phyloP scores from a whole-genome alignment of 2,329 filamentous ascomycete species.

The Huntiella moniliformis region DNA sequence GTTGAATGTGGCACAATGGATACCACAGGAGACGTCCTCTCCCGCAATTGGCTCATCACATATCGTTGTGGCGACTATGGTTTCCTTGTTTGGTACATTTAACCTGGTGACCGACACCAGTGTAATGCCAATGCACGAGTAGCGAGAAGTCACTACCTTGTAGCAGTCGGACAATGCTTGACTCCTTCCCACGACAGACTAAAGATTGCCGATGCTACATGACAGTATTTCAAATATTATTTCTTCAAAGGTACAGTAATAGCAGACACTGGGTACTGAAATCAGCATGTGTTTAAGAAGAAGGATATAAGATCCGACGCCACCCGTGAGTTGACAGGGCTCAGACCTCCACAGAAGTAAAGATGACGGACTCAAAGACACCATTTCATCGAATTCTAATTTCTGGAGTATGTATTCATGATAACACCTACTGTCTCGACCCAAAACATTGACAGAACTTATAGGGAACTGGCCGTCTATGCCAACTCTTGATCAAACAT shows the following conservation, averaged over 20 bases:
- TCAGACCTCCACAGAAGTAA: not conserved
- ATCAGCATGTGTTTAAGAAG: not conserved
- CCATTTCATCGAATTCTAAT: not conserved
- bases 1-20: too few relatives aligned
- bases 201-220: too few relatives aligned
- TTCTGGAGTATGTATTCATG: not conserved
- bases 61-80: too few relatives aligned
- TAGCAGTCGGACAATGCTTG: too few relatives aligned
- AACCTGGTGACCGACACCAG: too few relatives aligned
- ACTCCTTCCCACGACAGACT: too few relatives aligned
- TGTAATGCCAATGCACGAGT: too few relatives aligned
- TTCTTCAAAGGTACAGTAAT: not conserved
- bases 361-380: not conserved
- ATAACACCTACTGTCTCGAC: not conserved
- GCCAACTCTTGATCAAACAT: not conserved
- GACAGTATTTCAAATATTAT: not conserved
- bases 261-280: too few relatives aligned
- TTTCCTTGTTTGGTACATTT: too few relatives aligned
- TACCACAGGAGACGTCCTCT: too few relatives aligned
- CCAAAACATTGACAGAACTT: not conserved
- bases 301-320: not conserved
- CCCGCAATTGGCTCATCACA: too few relatives aligned
- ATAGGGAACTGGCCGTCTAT: slow-evolving; percentile 1
- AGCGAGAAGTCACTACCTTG: too few relatives aligned
- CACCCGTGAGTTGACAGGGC: not conserved